Evolutionary conservation across 2,329 filamentous ascomycete species (phyloP).

Genomic region (Fusarium napiforme): DNA sequence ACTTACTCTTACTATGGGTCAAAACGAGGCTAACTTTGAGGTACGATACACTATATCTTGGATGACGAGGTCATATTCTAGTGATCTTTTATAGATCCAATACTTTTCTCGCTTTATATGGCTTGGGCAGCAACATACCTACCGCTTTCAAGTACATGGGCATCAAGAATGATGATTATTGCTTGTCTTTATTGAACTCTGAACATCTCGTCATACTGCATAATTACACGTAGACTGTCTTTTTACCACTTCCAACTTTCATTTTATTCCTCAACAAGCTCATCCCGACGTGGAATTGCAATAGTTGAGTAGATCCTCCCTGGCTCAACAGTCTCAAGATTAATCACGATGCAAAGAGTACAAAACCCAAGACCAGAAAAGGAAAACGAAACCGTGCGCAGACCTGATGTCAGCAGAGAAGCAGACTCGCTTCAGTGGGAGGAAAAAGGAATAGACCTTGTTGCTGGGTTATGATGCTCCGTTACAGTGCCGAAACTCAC

Average conservation of each 20-base stretch:
- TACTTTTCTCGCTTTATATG: background rate
- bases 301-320: background rate
- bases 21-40: background rate
- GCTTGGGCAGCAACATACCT: background rate
- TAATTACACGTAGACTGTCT: constrained; percentile 20
- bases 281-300: constrained; percentile 2
- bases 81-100: background rate
- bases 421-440: background rate
- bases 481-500: constrained; percentile 18
- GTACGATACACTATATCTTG: background rate
- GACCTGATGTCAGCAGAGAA: constrained; percentile 4
- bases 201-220: constrained; percentile 37
- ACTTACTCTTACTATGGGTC: background rate
- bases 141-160: no score
- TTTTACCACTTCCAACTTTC: constrained; percentile 9
- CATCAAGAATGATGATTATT: constrained; percentile 28
- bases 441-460: background rate
- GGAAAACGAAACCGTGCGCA: background rate
- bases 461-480: background rate
- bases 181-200: constrained; percentile 17
- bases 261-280: background rate
- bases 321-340: constrained; percentile 22
- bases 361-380: background rate
- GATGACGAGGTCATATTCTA: background rate
- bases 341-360: constrained; percentile 29